These are phyloP conservation scores for Penicillium sp. DNA, from an alignment of 2,329 filamentous ascomycete genomes.

Conservation along the genomic window DNA sequence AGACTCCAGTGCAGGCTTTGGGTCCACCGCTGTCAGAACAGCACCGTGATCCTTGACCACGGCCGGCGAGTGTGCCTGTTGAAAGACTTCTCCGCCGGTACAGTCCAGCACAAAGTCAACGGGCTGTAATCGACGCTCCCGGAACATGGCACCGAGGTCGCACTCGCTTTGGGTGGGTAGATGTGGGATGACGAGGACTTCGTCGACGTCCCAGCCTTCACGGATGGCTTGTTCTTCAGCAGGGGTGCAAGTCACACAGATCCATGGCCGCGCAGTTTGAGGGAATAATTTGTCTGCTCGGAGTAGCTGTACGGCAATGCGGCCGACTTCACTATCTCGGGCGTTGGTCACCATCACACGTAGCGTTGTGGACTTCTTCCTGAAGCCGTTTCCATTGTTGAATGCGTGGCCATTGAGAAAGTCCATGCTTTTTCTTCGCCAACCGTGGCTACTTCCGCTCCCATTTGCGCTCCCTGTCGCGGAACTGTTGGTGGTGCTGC, in stretches of 20 bases:
- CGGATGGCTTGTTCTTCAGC: constrained; percentile 34
- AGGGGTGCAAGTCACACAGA: constrained; percentile 40
- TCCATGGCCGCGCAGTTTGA: constrained; percentile 34
- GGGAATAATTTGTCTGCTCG: constrained; percentile 40
- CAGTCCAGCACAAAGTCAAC: constrained; percentile 50
- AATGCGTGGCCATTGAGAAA: constrained; percentile 4
- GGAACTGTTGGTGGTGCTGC: not conserved
- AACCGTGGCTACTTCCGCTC: constrained; percentile 1
- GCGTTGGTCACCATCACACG: constrained; percentile 46
- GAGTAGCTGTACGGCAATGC: constrained; percentile 43
- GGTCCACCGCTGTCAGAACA: constrained; percentile 41
- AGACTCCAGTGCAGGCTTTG: constrained; percentile 27
- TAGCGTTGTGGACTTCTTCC: constrained; percentile 20
- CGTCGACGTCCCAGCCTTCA: constrained; percentile 36
- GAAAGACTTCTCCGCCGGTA: constrained; percentile 37
- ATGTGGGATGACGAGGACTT: constrained; percentile 35
- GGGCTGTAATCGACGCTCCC: constrained; percentile 34
- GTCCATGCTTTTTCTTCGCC: not conserved
- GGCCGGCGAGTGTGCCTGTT: constrained; percentile 36
- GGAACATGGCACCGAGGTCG: constrained; percentile 39
- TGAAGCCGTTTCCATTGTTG: constrained; percentile 6
- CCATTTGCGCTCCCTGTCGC: too few relatives aligned
- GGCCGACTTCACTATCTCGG: constrained; percentile 41
- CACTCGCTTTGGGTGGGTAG: constrained; percentile 29
- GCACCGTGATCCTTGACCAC: constrained; percentile 40